These are phyloP conservation scores for Sugiyamaella floridensis DNA, from an alignment of 805 yeast species.

Conservation along the genomic window DNA sequence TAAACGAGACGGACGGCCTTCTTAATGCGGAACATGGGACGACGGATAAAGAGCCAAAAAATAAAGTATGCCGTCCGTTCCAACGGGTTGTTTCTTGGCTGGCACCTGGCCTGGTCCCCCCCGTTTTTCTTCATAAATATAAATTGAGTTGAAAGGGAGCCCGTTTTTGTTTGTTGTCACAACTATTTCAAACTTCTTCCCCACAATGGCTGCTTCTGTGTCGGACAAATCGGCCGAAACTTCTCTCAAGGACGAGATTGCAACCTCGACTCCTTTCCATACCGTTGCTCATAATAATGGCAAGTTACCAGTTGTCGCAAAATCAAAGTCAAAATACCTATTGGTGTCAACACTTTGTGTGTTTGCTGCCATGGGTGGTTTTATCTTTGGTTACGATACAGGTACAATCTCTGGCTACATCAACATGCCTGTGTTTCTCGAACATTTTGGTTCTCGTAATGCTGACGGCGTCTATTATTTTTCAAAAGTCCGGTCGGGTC, in stretches of 20 bases:
- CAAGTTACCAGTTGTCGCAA: not conserved
- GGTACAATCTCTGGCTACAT: conserved; percentile 64
- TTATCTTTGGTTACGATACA: conserved; percentile 61
- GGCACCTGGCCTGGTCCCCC: not conserved
- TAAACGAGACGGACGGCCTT: not conserved
- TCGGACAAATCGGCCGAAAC: not conserved
- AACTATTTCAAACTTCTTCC: not conserved
- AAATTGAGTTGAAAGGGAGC: not conserved
- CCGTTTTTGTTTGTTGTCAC: not conserved
- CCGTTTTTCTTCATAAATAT: no score
- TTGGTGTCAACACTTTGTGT: conserved; percentile 36
- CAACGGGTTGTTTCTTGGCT: not conserved
- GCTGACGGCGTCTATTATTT: conserved; percentile 33
- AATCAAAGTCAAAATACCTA: conserved; percentile 5
- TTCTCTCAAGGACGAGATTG: not conserved
- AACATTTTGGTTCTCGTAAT: conserved; percentile 42
- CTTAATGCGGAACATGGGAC: not conserved
- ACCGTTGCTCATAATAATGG: not conserved
- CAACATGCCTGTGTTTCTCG: conserved; percentile 46
- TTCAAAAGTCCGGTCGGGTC: conserved; percentile 49
- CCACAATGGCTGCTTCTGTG: not conserved
- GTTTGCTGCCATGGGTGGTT: conserved; percentile 56
- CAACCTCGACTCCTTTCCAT: not conserved
- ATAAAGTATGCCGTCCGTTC: not conserved
- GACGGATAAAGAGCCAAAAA: not conserved